Evolutionary conservation across 768 basidiomycete genomes (phyloP).

Genomic region (Infundibulicybe gibba): DNA sequence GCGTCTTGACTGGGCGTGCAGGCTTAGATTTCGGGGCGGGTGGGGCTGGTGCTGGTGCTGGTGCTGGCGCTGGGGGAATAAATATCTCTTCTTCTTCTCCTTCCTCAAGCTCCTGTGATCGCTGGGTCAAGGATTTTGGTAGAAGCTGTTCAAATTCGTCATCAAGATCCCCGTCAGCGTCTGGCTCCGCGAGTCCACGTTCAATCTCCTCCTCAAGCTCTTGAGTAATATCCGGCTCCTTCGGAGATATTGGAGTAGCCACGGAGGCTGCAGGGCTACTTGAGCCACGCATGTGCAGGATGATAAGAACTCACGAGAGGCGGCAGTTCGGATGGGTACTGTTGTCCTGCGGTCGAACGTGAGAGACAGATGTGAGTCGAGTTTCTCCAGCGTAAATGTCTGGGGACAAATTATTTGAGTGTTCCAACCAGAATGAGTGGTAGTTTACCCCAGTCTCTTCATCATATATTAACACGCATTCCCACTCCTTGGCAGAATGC

Average conservation of each 20-base stretch:
- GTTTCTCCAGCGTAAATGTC: constrained; percentile 72
- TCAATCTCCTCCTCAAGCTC: constrained; percentile 21
- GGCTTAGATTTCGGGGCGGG: constrained; percentile 29
- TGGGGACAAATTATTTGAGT: constrained; percentile 22
- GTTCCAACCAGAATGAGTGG: neutral
- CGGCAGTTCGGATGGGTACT: constrained; percentile 16
- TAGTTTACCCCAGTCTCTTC: constrained; percentile 64
- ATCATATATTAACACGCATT: constrained; percentile 80
- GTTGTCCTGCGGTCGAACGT: constrained; percentile 45
- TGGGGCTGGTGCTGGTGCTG: too few species aligned
- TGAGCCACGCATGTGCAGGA: constrained; percentile 2
- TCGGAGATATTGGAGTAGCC: constrained; percentile 18
- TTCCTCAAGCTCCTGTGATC: constrained; percentile 33
- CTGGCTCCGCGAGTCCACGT: constrained; percentile 19
- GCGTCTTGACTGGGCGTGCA: constrained; percentile 11
- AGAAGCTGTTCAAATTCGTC: constrained; percentile 42
- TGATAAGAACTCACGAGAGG: constrained; percentile 27
- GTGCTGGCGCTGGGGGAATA: constrained; percentile 19
- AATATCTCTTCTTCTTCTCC: constrained; percentile 28
- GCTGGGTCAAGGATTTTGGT: constrained; percentile 18
- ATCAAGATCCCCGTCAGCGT: constrained; percentile 32
- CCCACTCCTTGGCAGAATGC: constrained; percentile 58
- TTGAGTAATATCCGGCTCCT: constrained; percentile 7
- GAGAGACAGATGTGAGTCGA: constrained; percentile 62
- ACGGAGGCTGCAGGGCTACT: constrained; percentile 8